Evolutionary conservation across 192 early-diverging fungal species (phyloP).

Genomic region (Umbelopsis isabellina): DNA sequence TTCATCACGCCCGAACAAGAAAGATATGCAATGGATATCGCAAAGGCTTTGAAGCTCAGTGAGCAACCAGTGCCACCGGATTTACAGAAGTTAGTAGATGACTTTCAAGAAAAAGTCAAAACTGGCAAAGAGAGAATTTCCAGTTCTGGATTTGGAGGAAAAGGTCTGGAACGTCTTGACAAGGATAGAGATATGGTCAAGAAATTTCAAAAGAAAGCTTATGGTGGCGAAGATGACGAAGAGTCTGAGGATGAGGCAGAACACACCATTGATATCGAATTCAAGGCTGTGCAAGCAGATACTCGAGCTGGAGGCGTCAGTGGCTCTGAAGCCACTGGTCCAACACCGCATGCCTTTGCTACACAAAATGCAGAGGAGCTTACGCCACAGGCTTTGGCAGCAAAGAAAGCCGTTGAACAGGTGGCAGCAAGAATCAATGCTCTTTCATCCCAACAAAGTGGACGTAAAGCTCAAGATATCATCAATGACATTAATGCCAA

Average conservation of each 20-base stretch:
- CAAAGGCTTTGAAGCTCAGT: constrained; percentile 85
- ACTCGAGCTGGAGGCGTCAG: constrained; percentile 28
- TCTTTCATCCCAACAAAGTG: constrained; percentile 51
- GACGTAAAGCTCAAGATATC: constrained; percentile 57
- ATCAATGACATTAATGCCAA: constrained; percentile 60
- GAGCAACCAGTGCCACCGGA: constrained; percentile 74
- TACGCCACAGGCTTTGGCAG: constrained; percentile 30
- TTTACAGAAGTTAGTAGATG: constrained; percentile 77
- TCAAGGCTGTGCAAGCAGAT: constrained; percentile 38
- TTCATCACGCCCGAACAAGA: constrained; percentile 97
- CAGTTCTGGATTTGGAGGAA: constrained; percentile 92
- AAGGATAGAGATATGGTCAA: constrained; percentile 89
- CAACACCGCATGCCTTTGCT: constrained; percentile 8
- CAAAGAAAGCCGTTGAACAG: constrained; percentile 54
- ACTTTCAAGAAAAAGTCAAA: constrained; percentile 80
- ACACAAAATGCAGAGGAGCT: constrained; percentile 17
- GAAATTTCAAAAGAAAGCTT: constrained; percentile 88
- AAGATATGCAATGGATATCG: constrained; percentile 87
- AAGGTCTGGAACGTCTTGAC: constrained; percentile 93
- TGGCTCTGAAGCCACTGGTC: constrained; percentile 4
- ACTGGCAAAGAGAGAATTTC: constrained; percentile 70
- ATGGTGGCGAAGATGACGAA: constrained; percentile 70
- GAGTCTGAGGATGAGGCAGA: constrained; percentile 67
- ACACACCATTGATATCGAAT: constrained; percentile 30
- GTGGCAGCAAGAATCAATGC: constrained; percentile 62